Evolutionary conservation across 768 basidiomycete genomes (phyloP).

Genomic region (Auriscalpium vulgare): DNA sequence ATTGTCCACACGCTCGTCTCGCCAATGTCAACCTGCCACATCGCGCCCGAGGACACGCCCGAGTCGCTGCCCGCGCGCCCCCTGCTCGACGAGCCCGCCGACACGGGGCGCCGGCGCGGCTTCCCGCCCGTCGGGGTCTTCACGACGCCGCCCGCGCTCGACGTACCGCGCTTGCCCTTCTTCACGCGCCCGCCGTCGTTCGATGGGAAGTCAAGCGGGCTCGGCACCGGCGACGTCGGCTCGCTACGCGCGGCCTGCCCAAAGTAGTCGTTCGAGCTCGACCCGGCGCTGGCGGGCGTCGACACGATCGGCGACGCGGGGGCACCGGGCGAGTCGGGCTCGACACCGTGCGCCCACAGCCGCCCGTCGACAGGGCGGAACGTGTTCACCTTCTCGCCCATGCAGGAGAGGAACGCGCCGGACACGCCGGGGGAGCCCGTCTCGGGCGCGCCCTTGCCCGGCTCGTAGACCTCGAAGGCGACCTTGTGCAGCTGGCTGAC

Average conservation of each 20-base stretch:
- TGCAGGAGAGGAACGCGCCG: slow-evolving; percentile 82
- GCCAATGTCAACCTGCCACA: slow-evolving; percentile 88
- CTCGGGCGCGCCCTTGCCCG: slow-evolving; percentile 59
- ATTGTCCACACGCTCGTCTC: slow-evolving; percentile 95
- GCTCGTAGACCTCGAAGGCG: slow-evolving; percentile 85
- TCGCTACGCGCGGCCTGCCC: slow-evolving; percentile 47
- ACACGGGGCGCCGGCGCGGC: slow-evolving; percentile 65
- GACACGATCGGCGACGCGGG: slow-evolving; percentile 67
- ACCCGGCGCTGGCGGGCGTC: slow-evolving; percentile 41
- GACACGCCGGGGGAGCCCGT: slow-evolving; percentile 70
- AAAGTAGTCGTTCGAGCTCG: slow-evolving; percentile 57
- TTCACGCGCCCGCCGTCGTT: slow-evolving; percentile 83
- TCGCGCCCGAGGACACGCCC: slow-evolving; percentile 66
- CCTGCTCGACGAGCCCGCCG: slow-evolving; percentile 38
- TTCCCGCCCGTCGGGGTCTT: slow-evolving; percentile 47
- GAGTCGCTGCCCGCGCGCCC: slow-evolving; percentile 61
- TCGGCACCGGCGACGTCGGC: slow-evolving; percentile 49
- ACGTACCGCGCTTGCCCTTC: slow-evolving; percentile 70
- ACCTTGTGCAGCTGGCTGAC: slow-evolving; percentile 96
- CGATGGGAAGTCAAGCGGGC: slow-evolving; percentile 58
- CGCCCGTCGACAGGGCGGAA: slow-evolving; percentile 80
- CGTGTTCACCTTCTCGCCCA: slow-evolving; percentile 91
- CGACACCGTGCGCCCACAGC: slow-evolving; percentile 42
- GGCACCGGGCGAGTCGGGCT: slow-evolving; percentile 38
- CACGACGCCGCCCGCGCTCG: slow-evolving; percentile 54